These are phyloP conservation scores for Podila horticola DNA, from an alignment of 192 early-diverging fungal genomes.

Conservation along the genomic window DNA sequence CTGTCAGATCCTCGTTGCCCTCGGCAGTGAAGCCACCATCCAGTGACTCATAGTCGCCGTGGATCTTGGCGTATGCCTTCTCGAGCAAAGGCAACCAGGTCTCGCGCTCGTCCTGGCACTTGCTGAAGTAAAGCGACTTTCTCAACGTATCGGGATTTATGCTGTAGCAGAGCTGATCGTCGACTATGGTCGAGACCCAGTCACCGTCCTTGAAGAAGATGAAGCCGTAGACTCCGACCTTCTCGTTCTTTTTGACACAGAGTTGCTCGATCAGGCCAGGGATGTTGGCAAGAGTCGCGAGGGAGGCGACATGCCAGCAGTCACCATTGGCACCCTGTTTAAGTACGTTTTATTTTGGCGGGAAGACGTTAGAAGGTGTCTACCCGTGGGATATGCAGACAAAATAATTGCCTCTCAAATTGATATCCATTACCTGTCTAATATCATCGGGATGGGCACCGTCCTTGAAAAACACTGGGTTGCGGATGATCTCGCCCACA, in stretches of 20 bases:
- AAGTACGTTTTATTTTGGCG: no score
- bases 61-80: conserved; percentile 64
- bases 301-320: conserved; percentile 59
- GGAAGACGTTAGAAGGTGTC: background rate
- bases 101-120: conserved; percentile 48
- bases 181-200: conserved; percentile 55
- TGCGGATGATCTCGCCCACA: conserved; percentile 50
- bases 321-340: conserved; percentile 51
- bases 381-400: no score
- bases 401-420: background rate
- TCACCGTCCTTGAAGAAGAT: conserved; percentile 62
- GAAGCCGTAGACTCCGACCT: conserved; percentile 63
- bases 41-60: conserved; percentile 56
- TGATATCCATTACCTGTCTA: conserved; percentile 11
- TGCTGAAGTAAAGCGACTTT: conserved; percentile 13
- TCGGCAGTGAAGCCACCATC: conserved; percentile 47
- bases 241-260: conserved; percentile 58
- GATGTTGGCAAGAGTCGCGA: conserved; percentile 46
- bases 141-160: background rate
- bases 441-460: conserved; percentile 41
- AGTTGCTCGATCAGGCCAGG: conserved; percentile 45
- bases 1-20: conserved; percentile 59
- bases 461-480: conserved; percentile 53
- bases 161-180: conserved; percentile 53
- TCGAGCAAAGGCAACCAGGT: conserved; percentile 65